phyloP scores from a whole-genome alignment of 805 yeast genomes.

The Saccharomycopsis malanga region DNA sequence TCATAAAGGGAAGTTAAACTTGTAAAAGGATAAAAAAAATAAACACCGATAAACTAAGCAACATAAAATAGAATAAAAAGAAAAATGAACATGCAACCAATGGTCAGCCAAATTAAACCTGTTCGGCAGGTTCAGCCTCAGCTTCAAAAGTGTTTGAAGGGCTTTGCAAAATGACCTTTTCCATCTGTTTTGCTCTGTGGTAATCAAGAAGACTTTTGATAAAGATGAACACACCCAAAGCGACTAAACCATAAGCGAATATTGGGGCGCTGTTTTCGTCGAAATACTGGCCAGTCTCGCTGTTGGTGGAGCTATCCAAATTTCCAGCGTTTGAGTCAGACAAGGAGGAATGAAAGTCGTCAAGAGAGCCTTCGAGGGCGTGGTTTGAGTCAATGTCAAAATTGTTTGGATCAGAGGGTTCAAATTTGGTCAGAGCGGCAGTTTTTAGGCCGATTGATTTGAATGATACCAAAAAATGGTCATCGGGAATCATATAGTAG shows the following conservation, averaged over 20 bases:
- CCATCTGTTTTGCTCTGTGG: constrained; percentile 69
- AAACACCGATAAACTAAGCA: background rate
- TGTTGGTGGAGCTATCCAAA: background rate
- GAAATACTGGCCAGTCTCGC: constrained; percentile 13
- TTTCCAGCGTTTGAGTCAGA: constrained; percentile 16
- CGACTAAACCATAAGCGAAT: constrained; percentile 23
- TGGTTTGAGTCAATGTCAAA: constrained; percentile 36
- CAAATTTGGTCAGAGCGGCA: constrained; percentile 31
- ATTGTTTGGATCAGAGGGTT: constrained; percentile 52
- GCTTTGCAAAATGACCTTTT: constrained; percentile 49
- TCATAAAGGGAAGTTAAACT: too few species aligned
- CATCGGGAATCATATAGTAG: constrained; percentile 45
- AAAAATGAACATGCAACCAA: too few species aligned
- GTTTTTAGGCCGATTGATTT: constrained; percentile 23
- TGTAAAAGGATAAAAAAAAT: too few species aligned
- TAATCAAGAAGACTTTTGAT: constrained; percentile 67
- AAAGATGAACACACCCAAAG: constrained; percentile 60
- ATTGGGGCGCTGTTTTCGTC: constrained; percentile 22
- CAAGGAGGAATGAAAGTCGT: constrained; percentile 24
- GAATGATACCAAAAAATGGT: constrained; percentile 24
- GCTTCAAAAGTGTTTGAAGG: constrained; percentile 24
- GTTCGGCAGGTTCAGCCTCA: constrained; percentile 3
- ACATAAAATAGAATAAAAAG: too few species aligned
- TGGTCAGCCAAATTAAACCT: too few species aligned
- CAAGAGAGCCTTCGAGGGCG: constrained; percentile 25